phyloP scores from a whole-genome alignment of 2,329 filamentous ascomycete genomes.

The Neospermospora avenae region DNA sequence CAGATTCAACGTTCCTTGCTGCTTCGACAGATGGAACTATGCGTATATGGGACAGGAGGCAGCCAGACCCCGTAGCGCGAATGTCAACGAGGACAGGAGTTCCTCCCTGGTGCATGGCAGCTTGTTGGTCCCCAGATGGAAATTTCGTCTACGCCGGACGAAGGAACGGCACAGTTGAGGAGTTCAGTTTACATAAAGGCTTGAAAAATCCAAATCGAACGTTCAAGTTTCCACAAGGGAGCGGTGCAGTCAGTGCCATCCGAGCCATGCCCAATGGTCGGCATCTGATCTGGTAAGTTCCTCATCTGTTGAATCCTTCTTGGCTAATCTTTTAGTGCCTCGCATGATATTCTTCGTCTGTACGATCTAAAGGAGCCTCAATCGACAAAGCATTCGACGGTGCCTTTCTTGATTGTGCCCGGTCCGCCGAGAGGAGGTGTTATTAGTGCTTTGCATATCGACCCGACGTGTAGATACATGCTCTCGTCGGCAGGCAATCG shows the following conservation, averaged over 20 bases:
- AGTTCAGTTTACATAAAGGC: constrained; percentile 83
- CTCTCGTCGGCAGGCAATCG: constrained; percentile 86
- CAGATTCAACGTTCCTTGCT: constrained; percentile 79
- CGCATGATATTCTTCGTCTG: constrained; percentile 86
- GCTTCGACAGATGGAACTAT: constrained; percentile 84
- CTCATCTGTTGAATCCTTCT: neutral
- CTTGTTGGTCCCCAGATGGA: constrained; percentile 93
- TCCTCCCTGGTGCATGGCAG: constrained; percentile 96
- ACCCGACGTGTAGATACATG: constrained; percentile 87
- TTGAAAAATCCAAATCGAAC: constrained; percentile 71
- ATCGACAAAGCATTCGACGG: constrained; percentile 68
- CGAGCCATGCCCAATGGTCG: constrained; percentile 88
- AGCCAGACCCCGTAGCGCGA: constrained; percentile 71
- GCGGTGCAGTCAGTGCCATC: constrained; percentile 84
- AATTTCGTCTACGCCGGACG: constrained; percentile 93
- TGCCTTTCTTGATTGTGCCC: constrained; percentile 94
- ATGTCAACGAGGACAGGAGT: constrained; percentile 72
- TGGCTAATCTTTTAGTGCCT: constrained; percentile 57
- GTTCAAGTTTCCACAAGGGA: constrained; percentile 85
- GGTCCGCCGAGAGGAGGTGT: constrained; percentile 81
- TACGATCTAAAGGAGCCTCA: constrained; percentile 75
- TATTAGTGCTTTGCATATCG: constrained; percentile 80
- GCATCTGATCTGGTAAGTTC: constrained; percentile 76
- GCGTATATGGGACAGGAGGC: constrained; percentile 88
- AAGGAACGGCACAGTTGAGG: constrained; percentile 87